A percentile compares a stretch with the other conserved stretches of the same genome.
These are phyloP conservation scores for Colletotrichum limetticola DNA, from an alignment of 2,329 filamentous ascomycete genomes.

Conservation along the genomic window DNA sequence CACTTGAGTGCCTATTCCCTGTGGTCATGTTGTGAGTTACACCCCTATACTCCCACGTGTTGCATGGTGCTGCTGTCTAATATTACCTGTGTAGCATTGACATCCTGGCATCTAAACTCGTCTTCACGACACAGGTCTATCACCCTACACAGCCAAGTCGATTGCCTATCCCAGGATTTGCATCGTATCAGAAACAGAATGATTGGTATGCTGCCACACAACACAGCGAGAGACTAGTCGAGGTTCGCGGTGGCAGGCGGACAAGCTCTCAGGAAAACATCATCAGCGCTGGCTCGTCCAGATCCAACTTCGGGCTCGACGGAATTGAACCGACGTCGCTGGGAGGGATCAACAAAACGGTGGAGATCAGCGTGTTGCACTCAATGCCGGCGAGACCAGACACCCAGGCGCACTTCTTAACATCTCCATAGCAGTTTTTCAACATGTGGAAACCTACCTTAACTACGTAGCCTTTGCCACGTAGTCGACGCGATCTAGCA, in stretches of 20 bases:
- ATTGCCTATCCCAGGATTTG: background rate
- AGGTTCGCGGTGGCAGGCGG: background rate
- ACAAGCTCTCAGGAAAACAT: background rate
- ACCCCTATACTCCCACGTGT: rapidly evolving
- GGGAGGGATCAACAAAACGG: constrained; percentile 26
- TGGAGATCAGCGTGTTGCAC: constrained; percentile 19
- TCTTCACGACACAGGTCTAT: constrained; percentile 35
- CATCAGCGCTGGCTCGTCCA: background rate
- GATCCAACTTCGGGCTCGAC: background rate
- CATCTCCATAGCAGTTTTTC: background rate
- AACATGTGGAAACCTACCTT: background rate
- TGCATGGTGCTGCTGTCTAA: background rate
- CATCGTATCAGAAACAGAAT: background rate
- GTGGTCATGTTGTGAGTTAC: constrained; percentile 51
- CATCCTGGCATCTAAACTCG: constrained; percentile 47
- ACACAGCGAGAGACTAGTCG: background rate
- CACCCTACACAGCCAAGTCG: background rate
- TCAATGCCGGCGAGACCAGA: background rate
- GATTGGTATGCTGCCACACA: background rate
- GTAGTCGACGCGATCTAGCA: background rate
- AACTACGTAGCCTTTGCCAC: background rate
- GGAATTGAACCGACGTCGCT: background rate
- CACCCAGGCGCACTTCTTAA: background rate
- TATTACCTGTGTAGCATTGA: constrained; percentile 40
- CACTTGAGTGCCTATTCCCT: constrained; percentile 54